Base-by-base conservation (phyloP, 2,329 filamentous ascomycete genomes). In the Colletotrichum tanaceti region DNA sequence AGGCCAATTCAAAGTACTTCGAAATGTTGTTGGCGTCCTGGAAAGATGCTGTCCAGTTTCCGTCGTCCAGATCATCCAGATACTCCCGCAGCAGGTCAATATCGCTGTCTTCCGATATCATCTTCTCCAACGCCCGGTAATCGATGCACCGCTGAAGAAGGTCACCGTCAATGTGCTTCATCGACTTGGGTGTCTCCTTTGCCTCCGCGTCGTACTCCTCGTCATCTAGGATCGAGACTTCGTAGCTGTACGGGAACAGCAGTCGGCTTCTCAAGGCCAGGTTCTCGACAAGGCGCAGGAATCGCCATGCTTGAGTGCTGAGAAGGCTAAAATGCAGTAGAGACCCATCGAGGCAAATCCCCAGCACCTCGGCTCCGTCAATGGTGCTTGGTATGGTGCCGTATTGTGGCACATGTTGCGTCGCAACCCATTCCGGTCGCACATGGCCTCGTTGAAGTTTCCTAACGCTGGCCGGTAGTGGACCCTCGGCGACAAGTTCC, bases 241-340 rank as follows among this genome's bases (percentile, higher is more conserved):
- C 72, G 41, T 78, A 77, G 3, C 77, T 77, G 69, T 86, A 87
- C 3, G 87, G 85, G 66, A 83, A 88, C 14, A 89, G 77, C 4
- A 75, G 71, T 7, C 77, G 74, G 32, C 84, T 85, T 32, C 79
- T 77, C 54, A 84, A 77, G 35, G 87, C 89, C 55, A 97, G 76
- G 67, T 91, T 90, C 74, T 97, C 90, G 1, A 98, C 76, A 71
- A 95, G 89, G 65, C 86, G 85, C 5, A 98, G 83, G 4, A 97
- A 82, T 7, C 85, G 84, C 87, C 91, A 92, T 9, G 90, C 85
- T 2, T 86, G 78, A 20, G 85, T 74, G 11, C 84, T 81, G 0
- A 98, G 79, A 16, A 94, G 79, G 1, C 86, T 86, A 73, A 98
- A 91, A 64, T 91, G 87, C 70, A 88, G 87, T 28, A 94, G 74